Base-by-base conservation (phyloP, 2,329 filamentous ascomycete genomes). In the Epichloe brachyelytri region DNA sequence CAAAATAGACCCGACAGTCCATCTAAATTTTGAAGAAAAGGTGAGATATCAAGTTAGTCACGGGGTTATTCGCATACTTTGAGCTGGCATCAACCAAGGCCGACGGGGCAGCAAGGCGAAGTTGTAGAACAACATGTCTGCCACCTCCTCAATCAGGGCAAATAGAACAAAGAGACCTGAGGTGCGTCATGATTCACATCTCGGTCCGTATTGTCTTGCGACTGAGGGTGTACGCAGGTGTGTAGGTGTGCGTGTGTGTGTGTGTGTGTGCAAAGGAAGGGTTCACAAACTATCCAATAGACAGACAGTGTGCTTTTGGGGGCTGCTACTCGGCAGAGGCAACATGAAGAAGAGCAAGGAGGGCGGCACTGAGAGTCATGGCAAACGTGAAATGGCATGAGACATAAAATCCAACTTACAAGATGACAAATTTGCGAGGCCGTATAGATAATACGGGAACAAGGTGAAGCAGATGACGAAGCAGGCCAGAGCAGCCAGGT, bases 401-500 rank as follows among this genome's bases (percentile, higher is more conserved):
- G 43, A 53, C 47, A 50, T 56, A 56, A 48, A 51, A 56, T 58
- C 58, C 55, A 91, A 91, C 91, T 86, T 82, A 97, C 93, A 97
- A 69, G 58, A 95, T 89, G 51, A 91, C 90, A 75, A 98, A 96
- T 76, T 97, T 98, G 70, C 86, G 82, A 59, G 91, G 90, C 65
- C 79, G 83, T 57, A 88, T 69, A 58, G 86, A 78, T 58, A 96
- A 77, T 54, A 90, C 77, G 50, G 90, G 71, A 95, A 91, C 52
- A 97, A 75, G 60, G 84, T 84, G 72, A 97, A 95, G 75, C 87
- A 90, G 61, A 95, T 82, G 66, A 94, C 81, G 74, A 98, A 97
- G 74, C 94, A 91, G 59, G 86, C 88, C 57, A 88, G 76, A 56
- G 93, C 89, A 55, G 85, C 89, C 60, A 95, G 69, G 70, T 95